These are phyloP conservation scores for Byssothecium circinans DNA, from an alignment of 2,329 filamentous ascomycete species.

Conservation along the genomic window DNA sequence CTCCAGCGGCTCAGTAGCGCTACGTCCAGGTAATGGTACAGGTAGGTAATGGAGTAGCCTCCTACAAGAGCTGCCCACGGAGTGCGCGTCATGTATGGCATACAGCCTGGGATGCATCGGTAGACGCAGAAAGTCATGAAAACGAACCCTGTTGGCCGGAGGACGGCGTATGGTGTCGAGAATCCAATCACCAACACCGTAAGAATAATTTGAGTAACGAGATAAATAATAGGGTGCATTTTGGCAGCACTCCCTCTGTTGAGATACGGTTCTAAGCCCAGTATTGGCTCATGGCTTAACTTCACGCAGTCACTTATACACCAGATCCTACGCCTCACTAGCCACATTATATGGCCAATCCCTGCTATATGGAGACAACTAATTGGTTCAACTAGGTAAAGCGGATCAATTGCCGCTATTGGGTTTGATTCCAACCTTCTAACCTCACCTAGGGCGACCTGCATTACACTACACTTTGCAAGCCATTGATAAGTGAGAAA, in stretches of 20 bases:
- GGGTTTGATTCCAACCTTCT: too few relatives aligned
- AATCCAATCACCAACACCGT: conserved; percentile 9
- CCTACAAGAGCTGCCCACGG: conserved; percentile 13
- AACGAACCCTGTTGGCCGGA: not conserved
- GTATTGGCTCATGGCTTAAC: too few relatives aligned
- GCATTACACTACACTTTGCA: too few relatives aligned
- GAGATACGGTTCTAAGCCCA: too few relatives aligned
- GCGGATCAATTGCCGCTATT: too few relatives aligned
- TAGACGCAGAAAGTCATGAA: not conserved
- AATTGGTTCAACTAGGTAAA: too few relatives aligned
- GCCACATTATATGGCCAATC: too few relatives aligned
- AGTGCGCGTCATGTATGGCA: conserved; percentile 10
- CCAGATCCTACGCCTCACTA: too few relatives aligned
- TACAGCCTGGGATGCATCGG: conserved; percentile 8
- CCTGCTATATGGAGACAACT: too few relatives aligned
- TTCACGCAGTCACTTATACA: too few relatives aligned
- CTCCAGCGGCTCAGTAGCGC: conserved; percentile 13
- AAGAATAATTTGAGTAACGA: conserved; percentile 5
- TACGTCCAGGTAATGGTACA: conserved; percentile 13
- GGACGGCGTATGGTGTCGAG: not conserved
- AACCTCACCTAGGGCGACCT: too few relatives aligned
- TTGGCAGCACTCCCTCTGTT: not conserved
- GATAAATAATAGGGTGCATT: conserved; percentile 14
- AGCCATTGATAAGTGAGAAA: too few relatives aligned
- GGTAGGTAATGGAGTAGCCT: conserved; percentile 8